phyloP scores from a whole-genome alignment of 2,329 filamentous ascomycete genomes.

The Domatiomyces globalis region DNA sequence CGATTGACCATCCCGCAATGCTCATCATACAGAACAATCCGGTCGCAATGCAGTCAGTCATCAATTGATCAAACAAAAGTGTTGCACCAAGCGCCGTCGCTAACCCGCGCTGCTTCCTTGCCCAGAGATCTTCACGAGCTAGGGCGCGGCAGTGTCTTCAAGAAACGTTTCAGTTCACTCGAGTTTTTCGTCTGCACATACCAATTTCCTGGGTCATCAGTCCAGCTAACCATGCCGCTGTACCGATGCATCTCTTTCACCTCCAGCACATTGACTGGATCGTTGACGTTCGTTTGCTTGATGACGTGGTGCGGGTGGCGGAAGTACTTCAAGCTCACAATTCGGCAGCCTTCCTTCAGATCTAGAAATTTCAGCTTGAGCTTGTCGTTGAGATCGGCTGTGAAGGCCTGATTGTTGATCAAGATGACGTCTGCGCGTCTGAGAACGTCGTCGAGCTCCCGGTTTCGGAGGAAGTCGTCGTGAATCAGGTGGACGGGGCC shows the following conservation, averaged over 20 bases:
- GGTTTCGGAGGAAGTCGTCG: constrained; percentile 69
- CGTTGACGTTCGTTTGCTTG: constrained; percentile 58
- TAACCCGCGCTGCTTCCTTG: background rate
- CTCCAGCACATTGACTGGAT: constrained; percentile 65
- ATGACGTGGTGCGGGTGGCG: constrained; percentile 67
- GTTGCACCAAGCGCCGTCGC: background rate
- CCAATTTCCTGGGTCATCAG: constrained; percentile 66
- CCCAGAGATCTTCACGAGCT: background rate
- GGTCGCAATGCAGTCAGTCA: no score
- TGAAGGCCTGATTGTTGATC: constrained; percentile 97
- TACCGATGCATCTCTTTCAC: constrained; percentile 61
- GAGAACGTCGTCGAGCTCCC: constrained; percentile 56
- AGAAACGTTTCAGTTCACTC: constrained; percentile 37
- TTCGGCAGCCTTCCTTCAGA: constrained; percentile 74
- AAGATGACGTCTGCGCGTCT: constrained; percentile 85
- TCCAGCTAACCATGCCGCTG: constrained; percentile 72
- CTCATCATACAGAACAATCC: no score
- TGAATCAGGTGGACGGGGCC: constrained; percentile 67
- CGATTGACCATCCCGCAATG: no score
- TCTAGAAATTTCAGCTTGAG: constrained; percentile 85
- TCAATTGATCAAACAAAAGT: no score
- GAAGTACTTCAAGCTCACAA: constrained; percentile 86
- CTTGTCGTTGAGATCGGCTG: constrained; percentile 67
- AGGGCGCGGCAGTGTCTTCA: background rate
- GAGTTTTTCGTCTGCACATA: constrained; percentile 73